phyloP scores from a whole-genome alignment of 164 flowering plant genomes.

The Saururus chinensis region DNA sequence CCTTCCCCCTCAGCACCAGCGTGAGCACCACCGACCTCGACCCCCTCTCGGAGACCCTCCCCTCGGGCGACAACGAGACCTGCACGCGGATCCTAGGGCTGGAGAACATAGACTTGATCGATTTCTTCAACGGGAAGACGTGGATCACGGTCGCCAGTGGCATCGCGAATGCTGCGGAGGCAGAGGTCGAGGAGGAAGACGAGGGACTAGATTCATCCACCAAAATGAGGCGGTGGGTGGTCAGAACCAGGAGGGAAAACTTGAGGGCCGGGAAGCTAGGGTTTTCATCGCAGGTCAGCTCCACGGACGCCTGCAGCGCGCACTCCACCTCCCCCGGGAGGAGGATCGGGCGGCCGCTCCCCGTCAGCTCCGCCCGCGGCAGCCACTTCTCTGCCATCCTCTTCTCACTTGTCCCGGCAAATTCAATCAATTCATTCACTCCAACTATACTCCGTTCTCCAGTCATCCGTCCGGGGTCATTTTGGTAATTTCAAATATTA shows the following conservation, averaged over 20 bases:
- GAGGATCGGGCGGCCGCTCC: constrained; percentile 71
- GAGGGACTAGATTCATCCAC: not conserved
- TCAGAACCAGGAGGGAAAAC: constrained; percentile 1
- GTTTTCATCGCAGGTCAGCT: constrained; percentile 1
- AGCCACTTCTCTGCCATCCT: constrained; percentile 14
- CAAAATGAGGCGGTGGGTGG: constrained; percentile 3
- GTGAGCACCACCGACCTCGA: constrained; percentile 37
- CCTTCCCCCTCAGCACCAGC: constrained; percentile 60
- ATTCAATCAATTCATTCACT: too few relatives aligned
- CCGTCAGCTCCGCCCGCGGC: constrained; percentile 44
- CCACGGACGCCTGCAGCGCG: not conserved
- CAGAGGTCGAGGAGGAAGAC: not conserved
- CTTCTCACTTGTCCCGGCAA: too few relatives aligned
- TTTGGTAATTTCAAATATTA: too few relatives aligned
- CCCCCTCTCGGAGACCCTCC: constrained; percentile 20
- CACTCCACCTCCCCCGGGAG: constrained; percentile 49
- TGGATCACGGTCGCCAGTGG: constrained; percentile 52
- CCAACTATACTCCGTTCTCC: too few relatives aligned
- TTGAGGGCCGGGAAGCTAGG: not conserved
- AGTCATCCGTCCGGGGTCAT: too few relatives aligned
- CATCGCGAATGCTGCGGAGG: constrained; percentile 10
- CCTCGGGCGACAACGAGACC: constrained; percentile 23
- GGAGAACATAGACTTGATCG: constrained; percentile 65
- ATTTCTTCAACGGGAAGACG: constrained; percentile 55
- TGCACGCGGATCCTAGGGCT: constrained; percentile 73